Evolutionary conservation across 2,329 filamentous ascomycete species (phyloP).

Genomic region (Lecanosticta acicola): DNA sequence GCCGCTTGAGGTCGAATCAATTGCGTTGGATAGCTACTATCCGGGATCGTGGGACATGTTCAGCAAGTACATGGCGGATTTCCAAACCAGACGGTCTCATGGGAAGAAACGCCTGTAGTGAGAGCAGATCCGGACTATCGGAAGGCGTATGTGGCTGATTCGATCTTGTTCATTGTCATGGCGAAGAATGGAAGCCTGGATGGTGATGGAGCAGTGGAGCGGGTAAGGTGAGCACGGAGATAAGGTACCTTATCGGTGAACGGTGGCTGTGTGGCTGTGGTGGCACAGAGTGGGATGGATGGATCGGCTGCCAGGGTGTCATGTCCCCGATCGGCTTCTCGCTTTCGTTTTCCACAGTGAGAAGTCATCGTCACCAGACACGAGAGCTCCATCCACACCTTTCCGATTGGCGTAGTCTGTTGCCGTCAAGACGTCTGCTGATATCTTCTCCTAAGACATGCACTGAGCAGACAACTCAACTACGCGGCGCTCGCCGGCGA

Average conservation of each 20-base stretch:
- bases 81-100: background rate
- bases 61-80: background rate
- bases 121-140: slow-evolving; percentile 1
- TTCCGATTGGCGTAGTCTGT: background rate
- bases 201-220: background rate
- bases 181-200: slow-evolving; percentile 2
- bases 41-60: background rate
- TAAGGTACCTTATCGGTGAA: too few relatives aligned
- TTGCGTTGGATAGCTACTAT: slow-evolving; percentile 2
- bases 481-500: slow-evolving; percentile 12
- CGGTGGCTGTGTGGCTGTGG: too few relatives aligned
- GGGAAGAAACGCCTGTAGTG: slow-evolving; percentile 2
- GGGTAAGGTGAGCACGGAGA: background rate
- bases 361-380: background rate
- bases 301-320: background rate
- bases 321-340: background rate
- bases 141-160: slow-evolving; percentile 5
- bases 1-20: background rate
- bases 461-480: background rate
- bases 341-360: background rate
- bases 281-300: background rate
- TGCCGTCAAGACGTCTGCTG: background rate
- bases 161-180: slow-evolving; percentile 2
- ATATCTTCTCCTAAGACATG: background rate
- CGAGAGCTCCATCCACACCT: background rate